Evolutionary conservation across 192 early-diverging fungal genomes (phyloP), one percentile per base, ranked within the genome.

Genomic region (Coemansia sp.): DNA sequence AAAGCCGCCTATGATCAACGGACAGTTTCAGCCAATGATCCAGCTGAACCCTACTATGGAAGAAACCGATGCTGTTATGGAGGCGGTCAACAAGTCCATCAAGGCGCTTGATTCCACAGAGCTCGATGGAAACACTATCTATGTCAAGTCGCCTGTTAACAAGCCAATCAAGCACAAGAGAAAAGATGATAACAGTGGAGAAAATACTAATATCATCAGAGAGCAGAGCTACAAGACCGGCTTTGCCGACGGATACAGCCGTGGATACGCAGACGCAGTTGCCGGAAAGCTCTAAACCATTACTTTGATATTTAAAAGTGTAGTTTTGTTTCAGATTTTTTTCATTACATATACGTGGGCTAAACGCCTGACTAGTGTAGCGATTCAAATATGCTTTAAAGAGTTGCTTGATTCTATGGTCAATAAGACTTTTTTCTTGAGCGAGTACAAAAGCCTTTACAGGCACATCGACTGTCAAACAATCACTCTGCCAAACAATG

Each of bases 191-290:
- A 11, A 14, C 17, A 32, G 16, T n/a, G 7, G n/a, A 3, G 16
- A 22, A 7, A 6, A 6, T 34, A 40, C 18, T 1, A 22, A 2
- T 36, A 12, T 17, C 16, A 20, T 14, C 11, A 49, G 45, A 16
- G 51, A 30, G 4, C 16, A 32, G 18, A 65, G 48, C 7, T 80
- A 68, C 34, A 72, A 72, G 52, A 34, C 61, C 14, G 78, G 78
- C 14, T 81, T 66, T 48, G n/a, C 57, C 18, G 60, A 63, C 20
- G 78, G 78, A 42, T 75, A 76, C 55, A 57, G 65, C 68, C 64
- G 72, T 51, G 79, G 60, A 29, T 61, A 48, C 45, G 3, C 60
- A 1, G 60, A 61, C 28, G 60, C 45, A 30, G 31, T 61, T 40
- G 18, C 14, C 3, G 5, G 2, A 22, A 57, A 57, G 56, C 42